Percentiles rank a stretch among this genome's conserved stretches.
Evolutionary conservation across 1,284 basidiomycete species (phyloP).

Genomic region (Phaffia rhodozyma): DNA sequence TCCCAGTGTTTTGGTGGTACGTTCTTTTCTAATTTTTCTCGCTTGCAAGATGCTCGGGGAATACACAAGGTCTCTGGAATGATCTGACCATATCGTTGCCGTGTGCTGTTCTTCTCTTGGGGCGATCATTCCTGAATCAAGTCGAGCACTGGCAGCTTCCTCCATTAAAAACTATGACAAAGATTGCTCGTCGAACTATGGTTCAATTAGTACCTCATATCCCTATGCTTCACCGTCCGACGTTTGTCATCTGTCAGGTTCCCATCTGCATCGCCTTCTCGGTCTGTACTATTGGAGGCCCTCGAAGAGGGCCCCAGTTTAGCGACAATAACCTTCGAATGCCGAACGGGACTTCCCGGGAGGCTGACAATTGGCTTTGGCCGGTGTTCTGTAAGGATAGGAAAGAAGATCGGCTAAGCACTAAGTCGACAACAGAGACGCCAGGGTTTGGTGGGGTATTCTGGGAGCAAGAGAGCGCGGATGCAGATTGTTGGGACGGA

Average conservation of each 20-base stretch:
- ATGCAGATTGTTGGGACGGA: slow-evolving; percentile 11
- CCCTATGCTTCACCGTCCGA: slow-evolving; percentile 37
- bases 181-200: slow-evolving; percentile 36
- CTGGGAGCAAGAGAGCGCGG: slow-evolving; percentile 2
- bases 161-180: slow-evolving; percentile 32
- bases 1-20: slow-evolving; percentile 33
- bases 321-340: not conserved
- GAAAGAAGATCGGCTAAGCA: not conserved
- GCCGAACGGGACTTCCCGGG: not conserved
- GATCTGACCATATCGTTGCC: not conserved
- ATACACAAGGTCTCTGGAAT: too few species aligned
- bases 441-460: not conserved
- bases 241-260: slow-evolving; percentile 35
- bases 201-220: slow-evolving; percentile 37
- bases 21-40: not conserved
- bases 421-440: not conserved
- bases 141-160: slow-evolving; percentile 39
- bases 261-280: slow-evolving; percentile 37
- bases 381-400: not conserved
- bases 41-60: too few species aligned
- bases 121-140: not conserved
- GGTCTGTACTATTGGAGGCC: slow-evolving; percentile 36
- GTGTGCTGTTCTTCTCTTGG: not conserved
- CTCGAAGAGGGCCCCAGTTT: slow-evolving; percentile 1
- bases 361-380: not conserved